A percentile compares a stretch with the other conserved stretches of the same genome.
Conservation (phyloP, 140 eudicot genomes). For the Senecio squalidus region DNA sequence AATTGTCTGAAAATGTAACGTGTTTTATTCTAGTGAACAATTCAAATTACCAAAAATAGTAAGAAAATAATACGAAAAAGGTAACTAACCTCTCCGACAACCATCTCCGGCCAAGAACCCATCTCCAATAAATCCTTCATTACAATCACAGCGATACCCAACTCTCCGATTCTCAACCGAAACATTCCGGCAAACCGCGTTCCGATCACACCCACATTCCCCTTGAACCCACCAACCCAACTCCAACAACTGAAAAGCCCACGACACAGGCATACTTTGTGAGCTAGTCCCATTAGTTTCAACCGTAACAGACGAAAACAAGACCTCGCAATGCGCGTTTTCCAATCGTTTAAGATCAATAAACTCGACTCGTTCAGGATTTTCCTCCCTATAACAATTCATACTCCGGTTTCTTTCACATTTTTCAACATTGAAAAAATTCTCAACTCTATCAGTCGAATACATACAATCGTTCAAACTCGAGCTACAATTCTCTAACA, state of each 20-base stretch:
- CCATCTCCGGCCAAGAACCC: slow-evolving; percentile 60
- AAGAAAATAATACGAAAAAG: no score
- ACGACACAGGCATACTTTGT: slow-evolving; percentile 24
- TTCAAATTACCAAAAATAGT: not conserved
- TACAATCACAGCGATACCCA: slow-evolving; percentile 63
- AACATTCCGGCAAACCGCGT: slow-evolving; percentile 39
- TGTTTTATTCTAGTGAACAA: not conserved
- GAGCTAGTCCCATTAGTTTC: slow-evolving; percentile 20
- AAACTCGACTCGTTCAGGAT: slow-evolving; percentile 3
- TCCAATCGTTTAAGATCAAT: slow-evolving; percentile 18
- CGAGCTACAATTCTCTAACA: slow-evolving; percentile 40
- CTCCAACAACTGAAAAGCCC: slow-evolving; percentile 58
- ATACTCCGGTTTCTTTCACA: slow-evolving; percentile 17
- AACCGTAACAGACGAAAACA: slow-evolving; percentile 49
- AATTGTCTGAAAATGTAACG: no score
- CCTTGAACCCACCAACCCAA: slow-evolving; percentile 81
- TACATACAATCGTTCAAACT: slow-evolving; percentile 35
- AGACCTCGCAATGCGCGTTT: slow-evolving; percentile 14
- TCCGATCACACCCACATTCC: slow-evolving; percentile 30
- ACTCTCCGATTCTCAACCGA: not conserved
- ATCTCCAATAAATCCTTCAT: slow-evolving; percentile 62
- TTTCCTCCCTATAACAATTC: slow-evolving; percentile 41
- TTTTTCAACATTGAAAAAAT: slow-evolving; percentile 14
- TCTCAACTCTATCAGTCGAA: slow-evolving; percentile 22
- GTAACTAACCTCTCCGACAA: slow-evolving; percentile 59